These are phyloP conservation scores for Glycine tomentella DNA, from an alignment of 306 rosid species.

Conservation along the genomic window DNA sequence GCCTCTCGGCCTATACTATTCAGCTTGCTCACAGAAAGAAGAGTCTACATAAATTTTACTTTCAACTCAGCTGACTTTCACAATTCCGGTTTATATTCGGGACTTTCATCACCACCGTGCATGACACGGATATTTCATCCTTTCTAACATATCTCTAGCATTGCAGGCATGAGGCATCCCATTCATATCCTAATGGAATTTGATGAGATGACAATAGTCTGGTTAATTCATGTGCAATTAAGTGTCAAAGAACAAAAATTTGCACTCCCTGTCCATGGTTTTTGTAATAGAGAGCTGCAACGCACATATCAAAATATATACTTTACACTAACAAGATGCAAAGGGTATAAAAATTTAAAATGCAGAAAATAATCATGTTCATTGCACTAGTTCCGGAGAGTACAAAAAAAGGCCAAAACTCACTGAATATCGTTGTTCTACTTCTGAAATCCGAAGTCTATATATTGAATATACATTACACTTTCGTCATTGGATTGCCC, in stretches of 20 bases:
- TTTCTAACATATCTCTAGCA: neutral
- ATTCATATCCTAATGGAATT: neutral
- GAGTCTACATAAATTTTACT: neutral
- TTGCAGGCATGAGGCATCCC: neutral
- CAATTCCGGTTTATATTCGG: neutral
- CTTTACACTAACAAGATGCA: neutral
- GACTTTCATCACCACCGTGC: neutral
- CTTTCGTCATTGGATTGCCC: constrained; percentile 40
- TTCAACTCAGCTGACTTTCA: neutral
- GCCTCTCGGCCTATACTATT: neutral
- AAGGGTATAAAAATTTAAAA: neutral
- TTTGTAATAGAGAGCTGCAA: neutral
- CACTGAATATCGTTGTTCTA: constrained; percentile 32
- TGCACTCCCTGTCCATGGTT: neutral
- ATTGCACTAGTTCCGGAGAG: neutral
- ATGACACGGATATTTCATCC: neutral
- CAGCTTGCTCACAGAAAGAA: neutral
- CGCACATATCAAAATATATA: neutral
- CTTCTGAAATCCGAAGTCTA: neutral
- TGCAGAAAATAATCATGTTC: neutral
- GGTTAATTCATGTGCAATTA: neutral
- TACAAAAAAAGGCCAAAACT: neutral
- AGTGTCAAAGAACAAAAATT: neutral
- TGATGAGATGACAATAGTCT: neutral
- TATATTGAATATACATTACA: neutral